Evolutionary conservation across 345 rosid species (phyloP), one percentile per base, ranked within the genome.

Genomic region (Bruguiera gymnorhiza): DNA sequence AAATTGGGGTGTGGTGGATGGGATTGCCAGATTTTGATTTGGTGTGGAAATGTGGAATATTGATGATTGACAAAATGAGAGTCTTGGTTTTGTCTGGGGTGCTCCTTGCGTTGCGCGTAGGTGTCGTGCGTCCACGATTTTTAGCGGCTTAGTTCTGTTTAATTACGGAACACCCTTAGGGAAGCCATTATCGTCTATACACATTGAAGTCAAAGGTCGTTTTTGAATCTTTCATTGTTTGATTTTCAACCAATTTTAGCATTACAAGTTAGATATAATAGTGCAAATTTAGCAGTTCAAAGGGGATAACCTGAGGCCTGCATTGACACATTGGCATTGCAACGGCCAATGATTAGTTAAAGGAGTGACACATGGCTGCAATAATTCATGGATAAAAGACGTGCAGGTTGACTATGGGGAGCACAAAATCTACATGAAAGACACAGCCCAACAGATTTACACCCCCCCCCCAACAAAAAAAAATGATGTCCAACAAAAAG

Each of bases 101-200:
- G 72, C 67, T 78, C 88, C 88, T 81, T 83, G 76, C 75, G 70
- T 81, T 83, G 76, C 75, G 70, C 80, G 89, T 81, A 79, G 89
- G 69, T 62, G 83, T 79, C 86, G 92, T 87, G 90, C 63, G 60
- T 66, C 77, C 89, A 86, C 92, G 88, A 82, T 80, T 86, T 84
- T 84, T 37, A 76, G 81, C 76, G 77, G 76, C 30, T 5, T 8
- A 23, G 13, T 36, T 26, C 18, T 32, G 26, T 52, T 32, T 16
- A 24, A 20, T 61, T 34, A 56, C 31, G 61, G 59, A 66, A 66
- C 11, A 7, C 23, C 50, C 50, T 15, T 13, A 3, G 50, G 16
- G 34, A 0, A 30, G 57, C 55, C 27, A 6, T 34, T 3, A n/a
- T 23, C 6, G 24, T 20, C 26, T 61, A 43, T 3, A 43, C 48